phyloP scores from a whole-genome alignment of 192 early-diverging fungal genomes.

The Jimgerdemannia flammicorona region DNA sequence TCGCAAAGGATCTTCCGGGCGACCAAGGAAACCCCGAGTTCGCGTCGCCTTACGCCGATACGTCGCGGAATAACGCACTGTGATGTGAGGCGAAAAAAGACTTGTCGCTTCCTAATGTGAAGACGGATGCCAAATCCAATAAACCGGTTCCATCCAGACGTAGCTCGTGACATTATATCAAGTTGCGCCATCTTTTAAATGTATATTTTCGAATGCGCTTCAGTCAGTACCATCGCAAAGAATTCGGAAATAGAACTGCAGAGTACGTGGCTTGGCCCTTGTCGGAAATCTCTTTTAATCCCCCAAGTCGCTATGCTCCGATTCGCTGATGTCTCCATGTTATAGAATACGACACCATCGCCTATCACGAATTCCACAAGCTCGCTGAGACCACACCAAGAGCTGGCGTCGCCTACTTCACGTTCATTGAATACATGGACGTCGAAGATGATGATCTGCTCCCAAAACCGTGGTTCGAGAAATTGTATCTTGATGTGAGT shows the following conservation, averaged over 20 bases:
- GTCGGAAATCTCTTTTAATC: not conserved
- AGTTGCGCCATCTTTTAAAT: not conserved
- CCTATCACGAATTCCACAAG: not conserved
- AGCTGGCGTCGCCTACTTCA: not conserved
- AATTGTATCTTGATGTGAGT: not conserved
- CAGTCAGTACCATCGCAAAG: not conserved
- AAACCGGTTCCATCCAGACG: not conserved
- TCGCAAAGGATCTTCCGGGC: slow-evolving; percentile 54
- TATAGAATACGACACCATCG: not conserved
- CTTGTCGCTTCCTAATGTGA: not conserved
- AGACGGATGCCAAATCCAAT: not conserved
- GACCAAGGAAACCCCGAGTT: slow-evolving; percentile 41
- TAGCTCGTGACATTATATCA: no score
- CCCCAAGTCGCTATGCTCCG: not conserved
- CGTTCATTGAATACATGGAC: not conserved
- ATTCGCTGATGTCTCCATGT: not conserved
- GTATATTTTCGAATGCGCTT: not conserved
- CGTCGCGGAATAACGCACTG: not conserved
- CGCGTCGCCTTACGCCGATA: slow-evolving; percentile 47
- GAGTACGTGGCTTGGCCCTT: not conserved
- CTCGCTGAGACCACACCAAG: not conserved
- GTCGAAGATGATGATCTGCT: not conserved
- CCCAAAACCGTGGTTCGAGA: not conserved
- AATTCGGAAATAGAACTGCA: not conserved
- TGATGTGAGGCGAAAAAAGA: not conserved